Evolutionary conservation across 2,329 filamentous ascomycete species (phyloP), one percentile per base, ranked within the genome.

Genomic region (Fusarium verticillioides): DNA sequence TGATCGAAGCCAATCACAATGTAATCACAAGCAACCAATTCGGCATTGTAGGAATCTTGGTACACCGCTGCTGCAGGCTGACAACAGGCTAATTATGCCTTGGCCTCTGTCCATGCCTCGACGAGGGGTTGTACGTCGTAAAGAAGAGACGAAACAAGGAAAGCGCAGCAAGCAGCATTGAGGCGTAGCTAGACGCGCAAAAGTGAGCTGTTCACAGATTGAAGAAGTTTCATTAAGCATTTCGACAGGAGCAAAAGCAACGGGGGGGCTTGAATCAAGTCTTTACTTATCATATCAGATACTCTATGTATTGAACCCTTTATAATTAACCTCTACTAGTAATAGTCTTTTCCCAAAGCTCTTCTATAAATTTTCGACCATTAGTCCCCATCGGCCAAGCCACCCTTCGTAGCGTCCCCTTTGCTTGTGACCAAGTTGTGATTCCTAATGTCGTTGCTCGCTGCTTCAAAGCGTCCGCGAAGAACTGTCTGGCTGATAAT

Each of bases 11-110:
- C 18, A 28, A 28, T 28, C 9, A 15, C 8, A 15, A 4, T 15
- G 23, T 3, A 0, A 5, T 13, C 0, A 0, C 1, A 21, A 10
- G 18, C 3, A 46, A 28, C 0, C 12, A 32, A 12, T n/a, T n/a
- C n/a, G n/a, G n/a, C n/a, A n/a, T n/a, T n/a, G n/a, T n/a, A n/a
- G n/a, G n/a, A n/a, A n/a, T n/a, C n/a, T n/a, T n/a, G n/a, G n/a
- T n/a, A n/a, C 26, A 28, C 44, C 44, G 44, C 43, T 46, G 2
- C 10, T 46, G 11, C 12, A 15, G 12, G 43, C 12, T 4, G 0
- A 7, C 4, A 19, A 46, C 11, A 46, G 23, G 43, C 43, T 28
- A 28, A 21, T 28, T 46, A 15, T 46, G 23, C 18, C 12, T 3
- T 1, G 5, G 12, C 43, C 23, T 15, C 23, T 7, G 18, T 46